These are phyloP conservation scores for Corylus heterophylla DNA, from an alignment of 306 rosid species.

Conservation along the genomic window DNA sequence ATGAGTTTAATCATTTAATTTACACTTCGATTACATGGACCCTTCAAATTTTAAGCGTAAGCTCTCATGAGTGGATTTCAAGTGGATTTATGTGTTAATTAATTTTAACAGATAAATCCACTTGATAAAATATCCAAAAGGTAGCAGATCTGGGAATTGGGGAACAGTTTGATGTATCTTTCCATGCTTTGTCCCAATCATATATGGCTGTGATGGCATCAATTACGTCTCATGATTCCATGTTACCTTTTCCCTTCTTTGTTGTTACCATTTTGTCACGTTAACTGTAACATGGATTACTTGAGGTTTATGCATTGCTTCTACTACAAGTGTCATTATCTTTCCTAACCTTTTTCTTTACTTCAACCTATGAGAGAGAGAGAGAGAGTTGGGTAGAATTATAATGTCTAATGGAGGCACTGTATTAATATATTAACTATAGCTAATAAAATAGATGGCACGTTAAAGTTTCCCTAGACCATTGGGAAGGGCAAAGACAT, in stretches of 20 bases:
- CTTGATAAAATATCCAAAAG: neutral
- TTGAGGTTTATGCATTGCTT: slow-evolving; percentile 35
- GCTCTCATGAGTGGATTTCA: neutral
- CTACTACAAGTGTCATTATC: slow-evolving; percentile 44
- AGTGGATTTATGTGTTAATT: neutral
- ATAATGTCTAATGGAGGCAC: slow-evolving; percentile 13
- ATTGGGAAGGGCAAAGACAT: slow-evolving; percentile 8
- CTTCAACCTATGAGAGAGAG: neutral
- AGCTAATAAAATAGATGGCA: slow-evolving; percentile 11
- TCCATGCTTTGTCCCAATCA: slow-evolving; percentile 41
- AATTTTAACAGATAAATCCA: neutral
- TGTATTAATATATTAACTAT: slow-evolving; percentile 21
- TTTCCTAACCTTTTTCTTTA: slow-evolving; percentile 20
- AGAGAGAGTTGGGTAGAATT: slow-evolving; percentile 25
- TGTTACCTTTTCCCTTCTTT: neutral
- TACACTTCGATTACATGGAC: too few species aligned
- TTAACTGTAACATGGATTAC: neutral
- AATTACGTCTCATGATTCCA: slow-evolving; percentile 23
- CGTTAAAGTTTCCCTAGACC: slow-evolving; percentile 11
- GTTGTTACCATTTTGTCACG: neutral
- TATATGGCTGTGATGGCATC: slow-evolving; percentile 24
- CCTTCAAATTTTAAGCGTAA: too few species aligned
- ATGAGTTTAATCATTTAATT: too few species aligned
- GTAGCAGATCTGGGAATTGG: slow-evolving; percentile 10
- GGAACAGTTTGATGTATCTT: slow-evolving; percentile 27